Evolutionary conservation across 2,329 filamentous ascomycete genomes (phyloP).

Genomic region (Aspergillus spinulosporus): DNA sequence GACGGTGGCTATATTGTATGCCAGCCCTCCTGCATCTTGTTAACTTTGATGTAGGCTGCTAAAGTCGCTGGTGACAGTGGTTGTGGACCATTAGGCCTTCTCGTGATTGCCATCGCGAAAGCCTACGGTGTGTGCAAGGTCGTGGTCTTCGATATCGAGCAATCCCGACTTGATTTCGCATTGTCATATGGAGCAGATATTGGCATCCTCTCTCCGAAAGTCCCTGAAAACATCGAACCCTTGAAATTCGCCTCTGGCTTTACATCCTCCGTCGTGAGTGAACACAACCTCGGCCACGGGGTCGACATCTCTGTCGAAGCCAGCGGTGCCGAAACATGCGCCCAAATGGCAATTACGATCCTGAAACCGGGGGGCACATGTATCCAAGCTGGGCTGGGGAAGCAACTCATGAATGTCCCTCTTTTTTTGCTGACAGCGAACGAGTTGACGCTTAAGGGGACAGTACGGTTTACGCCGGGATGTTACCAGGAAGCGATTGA

Average conservation of each 20-base stretch:
- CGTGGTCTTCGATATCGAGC: constrained; percentile 3
- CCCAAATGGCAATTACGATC: constrained; percentile 2
- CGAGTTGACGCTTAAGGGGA: background rate
- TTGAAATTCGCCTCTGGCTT: background rate
- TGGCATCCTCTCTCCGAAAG: background rate
- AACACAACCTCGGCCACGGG: background rate
- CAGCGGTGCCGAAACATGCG: background rate
- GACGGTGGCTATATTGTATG: background rate
- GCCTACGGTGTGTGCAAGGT: constrained; percentile 1
- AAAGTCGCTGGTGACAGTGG: background rate
- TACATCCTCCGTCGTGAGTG: background rate
- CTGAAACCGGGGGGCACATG: background rate
- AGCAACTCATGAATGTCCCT: background rate
- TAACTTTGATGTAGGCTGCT: too few relatives aligned
- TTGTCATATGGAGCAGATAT: background rate
- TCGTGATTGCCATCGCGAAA: background rate
- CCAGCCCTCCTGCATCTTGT: background rate
- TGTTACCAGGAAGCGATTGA: constrained; percentile 4
- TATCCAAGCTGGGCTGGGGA: constrained; percentile 1
- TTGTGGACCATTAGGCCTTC: background rate
- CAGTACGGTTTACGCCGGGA: background rate
- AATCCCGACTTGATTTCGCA: background rate
- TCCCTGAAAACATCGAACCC: background rate
- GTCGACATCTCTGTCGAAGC: background rate
- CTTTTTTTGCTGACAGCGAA: constrained; percentile 2